These are phyloP conservation scores for Magnolia sinica DNA, from an alignment of 164 flowering plant species.

Conservation along the genomic window DNA sequence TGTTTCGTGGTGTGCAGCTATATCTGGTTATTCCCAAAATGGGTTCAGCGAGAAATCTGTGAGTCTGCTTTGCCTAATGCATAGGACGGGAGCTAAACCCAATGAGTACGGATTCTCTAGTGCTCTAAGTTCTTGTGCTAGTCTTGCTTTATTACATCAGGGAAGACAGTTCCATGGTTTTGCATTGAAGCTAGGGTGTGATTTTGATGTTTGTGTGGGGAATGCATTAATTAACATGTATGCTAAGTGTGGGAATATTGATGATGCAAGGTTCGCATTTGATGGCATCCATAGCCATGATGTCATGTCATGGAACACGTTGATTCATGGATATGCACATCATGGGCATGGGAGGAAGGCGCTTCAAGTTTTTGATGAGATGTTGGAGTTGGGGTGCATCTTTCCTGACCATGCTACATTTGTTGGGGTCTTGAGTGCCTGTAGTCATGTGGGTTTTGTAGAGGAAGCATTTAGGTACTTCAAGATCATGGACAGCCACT, in stretches of 20 bases:
- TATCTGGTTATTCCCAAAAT: conserved; percentile 21
- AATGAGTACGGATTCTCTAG: conserved; percentile 21
- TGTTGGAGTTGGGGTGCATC: conserved; percentile 10
- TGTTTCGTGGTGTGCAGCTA: conserved; percentile 22
- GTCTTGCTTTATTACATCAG: conserved; percentile 11
- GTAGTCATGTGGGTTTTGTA: conserved; percentile 21
- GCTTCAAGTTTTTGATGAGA: conserved; percentile 17
- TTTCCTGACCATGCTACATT: conserved; percentile 18
- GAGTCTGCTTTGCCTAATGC: conserved; percentile 18
- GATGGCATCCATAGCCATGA: conserved; percentile 14
- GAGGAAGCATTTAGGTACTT: conserved; percentile 15
- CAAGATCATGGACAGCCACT: conserved; percentile 12
- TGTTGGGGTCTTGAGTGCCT: conserved; percentile 19
- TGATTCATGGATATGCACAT: conserved; percentile 25
- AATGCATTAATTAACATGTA: conserved; percentile 22
- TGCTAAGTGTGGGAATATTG: conserved; percentile 18
- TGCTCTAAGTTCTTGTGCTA: conserved; percentile 19
- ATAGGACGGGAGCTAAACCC: conserved; percentile 12
- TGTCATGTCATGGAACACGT: conserved; percentile 20
- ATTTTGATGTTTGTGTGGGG: conserved; percentile 16
- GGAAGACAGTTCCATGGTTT: conserved; percentile 18
- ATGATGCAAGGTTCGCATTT: conserved; percentile 16
- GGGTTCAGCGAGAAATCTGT: conserved; percentile 14
- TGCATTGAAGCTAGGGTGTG: conserved; percentile 19
- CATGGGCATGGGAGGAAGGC: conserved; percentile 19